phyloP scores from a whole-genome alignment of 208 protist genomes.

The Acanthamoeba polyphaga region DNA sequence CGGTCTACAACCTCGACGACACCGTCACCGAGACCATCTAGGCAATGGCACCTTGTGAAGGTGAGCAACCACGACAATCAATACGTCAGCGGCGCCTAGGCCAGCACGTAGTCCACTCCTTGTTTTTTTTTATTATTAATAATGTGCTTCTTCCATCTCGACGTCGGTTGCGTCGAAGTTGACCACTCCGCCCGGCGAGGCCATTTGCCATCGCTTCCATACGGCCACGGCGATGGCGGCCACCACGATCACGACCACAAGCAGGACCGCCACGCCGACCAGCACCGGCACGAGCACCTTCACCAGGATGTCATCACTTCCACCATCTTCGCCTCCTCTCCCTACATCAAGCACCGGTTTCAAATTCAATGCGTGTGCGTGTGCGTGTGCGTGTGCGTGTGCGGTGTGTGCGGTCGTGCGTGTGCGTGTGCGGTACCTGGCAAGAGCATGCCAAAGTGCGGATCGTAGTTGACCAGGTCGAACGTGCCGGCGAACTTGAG shows the following conservation, averaged over 20 bases:
- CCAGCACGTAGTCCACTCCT: too few relatives aligned
- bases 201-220: not conserved
- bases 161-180: not conserved
- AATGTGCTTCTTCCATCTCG: not conserved
- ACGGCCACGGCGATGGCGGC: not conserved
- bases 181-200: not conserved
- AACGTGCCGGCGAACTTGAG: not conserved
- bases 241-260: not conserved
- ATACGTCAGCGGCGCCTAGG: too few relatives aligned
- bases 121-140: not conserved
- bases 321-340: not conserved
- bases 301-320: not conserved
- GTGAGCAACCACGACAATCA: too few relatives aligned
- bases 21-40: not conserved
- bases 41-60: too few relatives aligned
- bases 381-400: not conserved
- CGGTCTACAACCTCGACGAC: not conserved
- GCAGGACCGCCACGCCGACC: not conserved
- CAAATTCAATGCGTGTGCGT: too few relatives aligned
- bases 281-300: slow-evolving; percentile 18
- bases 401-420: not conserved
- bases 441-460: not conserved
- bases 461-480: not conserved
- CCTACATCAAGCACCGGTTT: not conserved
- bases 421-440: not conserved